phyloP scores from a whole-genome alignment of 345 rosid species.

The Erysimum cheiranthoides region DNA sequence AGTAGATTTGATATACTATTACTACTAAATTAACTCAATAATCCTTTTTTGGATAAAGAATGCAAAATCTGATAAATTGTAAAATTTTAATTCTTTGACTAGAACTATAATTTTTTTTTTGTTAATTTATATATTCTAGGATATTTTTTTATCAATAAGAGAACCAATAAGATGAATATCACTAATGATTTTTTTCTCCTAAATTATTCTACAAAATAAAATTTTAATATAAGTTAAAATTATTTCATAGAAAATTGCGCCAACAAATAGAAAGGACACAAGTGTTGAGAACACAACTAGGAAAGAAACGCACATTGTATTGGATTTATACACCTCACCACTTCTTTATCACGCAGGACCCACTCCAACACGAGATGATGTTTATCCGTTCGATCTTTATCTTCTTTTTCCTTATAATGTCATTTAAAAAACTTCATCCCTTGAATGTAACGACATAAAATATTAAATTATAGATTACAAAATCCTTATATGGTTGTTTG shows the following conservation, averaged over 20 bases:
- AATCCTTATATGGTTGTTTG: background rate
- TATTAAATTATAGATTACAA: background rate
- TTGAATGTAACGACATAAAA: slow-evolving; percentile 2
- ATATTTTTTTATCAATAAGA: too few species aligned
- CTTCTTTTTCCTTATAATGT: slow-evolving; percentile 3
- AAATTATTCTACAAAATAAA: too few species aligned
- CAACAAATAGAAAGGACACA: background rate
- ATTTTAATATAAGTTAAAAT: too few species aligned
- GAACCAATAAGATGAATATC: too few species aligned
- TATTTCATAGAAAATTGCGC: too few species aligned
- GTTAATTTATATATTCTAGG: too few species aligned
- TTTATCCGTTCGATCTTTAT: slow-evolving; percentile 33
- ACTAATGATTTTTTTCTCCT: too few species aligned
- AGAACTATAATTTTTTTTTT: background rate
- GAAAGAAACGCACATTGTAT: slow-evolving; percentile 26
- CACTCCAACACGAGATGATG: slow-evolving; percentile 29
- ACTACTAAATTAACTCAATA: too few species aligned
- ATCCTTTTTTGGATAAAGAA: too few species aligned
- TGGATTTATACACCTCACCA: slow-evolving; percentile 13
- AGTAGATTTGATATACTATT: too few species aligned
- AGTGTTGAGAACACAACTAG: background rate
- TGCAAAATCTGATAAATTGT: too few species aligned
- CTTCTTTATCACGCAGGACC: slow-evolving; percentile 18
- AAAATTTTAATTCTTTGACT: too few species aligned
- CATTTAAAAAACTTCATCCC: background rate